Evolutionary conservation across 1,284 basidiomycete genomes (phyloP).

Genomic region (Fomitopsis schrenkii): DNA sequence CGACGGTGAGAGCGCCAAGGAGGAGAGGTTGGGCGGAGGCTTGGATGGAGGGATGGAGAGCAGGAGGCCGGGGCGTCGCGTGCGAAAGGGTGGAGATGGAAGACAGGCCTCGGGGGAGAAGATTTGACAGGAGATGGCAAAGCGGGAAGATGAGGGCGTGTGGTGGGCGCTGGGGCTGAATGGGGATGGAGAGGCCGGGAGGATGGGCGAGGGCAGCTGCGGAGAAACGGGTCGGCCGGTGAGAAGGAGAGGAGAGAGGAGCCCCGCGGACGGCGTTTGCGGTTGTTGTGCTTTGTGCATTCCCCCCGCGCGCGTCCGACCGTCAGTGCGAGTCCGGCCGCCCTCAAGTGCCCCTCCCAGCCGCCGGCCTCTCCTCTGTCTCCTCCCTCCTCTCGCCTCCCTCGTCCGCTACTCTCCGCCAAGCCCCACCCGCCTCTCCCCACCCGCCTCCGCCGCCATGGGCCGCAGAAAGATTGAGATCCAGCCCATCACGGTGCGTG

Average conservation of each 20-base stretch:
- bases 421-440: conserved; percentile 7
- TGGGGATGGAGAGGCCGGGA: conserved; percentile 1
- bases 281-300: conserved; percentile 24
- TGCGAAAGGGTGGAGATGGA: background rate
- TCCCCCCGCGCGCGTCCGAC: conserved; percentile 16
- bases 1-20: background rate
- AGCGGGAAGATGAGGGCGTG: background rate
- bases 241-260: conserved; percentile 17
- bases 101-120: conserved; percentile 9
- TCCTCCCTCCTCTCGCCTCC: conserved; percentile 15
- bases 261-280: conserved; percentile 28
- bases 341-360: conserved; percentile 13
- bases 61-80: background rate
- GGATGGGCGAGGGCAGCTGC: conserved; percentile 15
- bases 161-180: background rate
- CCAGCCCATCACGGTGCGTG: conserved; percentile 74
- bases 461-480: conserved; percentile 90
- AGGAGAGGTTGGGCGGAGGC: background rate
- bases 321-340: conserved; percentile 9
- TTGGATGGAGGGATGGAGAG: background rate
- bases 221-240: conserved; percentile 16
- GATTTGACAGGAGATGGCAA: conserved; percentile 18
- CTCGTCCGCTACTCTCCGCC: conserved; percentile 1
- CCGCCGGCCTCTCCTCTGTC: conserved; percentile 7
- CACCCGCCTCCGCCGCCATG: conserved; percentile 38